Conservation (phyloP, 768 basidiomycete genomes). For the Tubosaeta sp. region DNA sequence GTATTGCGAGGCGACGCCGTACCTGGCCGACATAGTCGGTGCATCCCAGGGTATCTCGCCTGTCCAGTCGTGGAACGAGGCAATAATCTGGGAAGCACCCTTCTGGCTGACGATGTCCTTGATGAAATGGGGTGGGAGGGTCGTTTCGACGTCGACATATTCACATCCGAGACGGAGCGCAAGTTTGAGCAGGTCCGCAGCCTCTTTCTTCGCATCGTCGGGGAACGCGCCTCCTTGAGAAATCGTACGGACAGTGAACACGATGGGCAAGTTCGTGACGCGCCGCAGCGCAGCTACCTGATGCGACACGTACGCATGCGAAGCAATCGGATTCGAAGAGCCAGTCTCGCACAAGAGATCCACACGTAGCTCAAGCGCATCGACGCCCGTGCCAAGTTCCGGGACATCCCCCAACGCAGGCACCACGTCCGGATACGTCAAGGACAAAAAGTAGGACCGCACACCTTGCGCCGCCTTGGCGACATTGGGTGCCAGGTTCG, state of each 20-base stretch:
- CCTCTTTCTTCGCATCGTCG: conserved; percentile 65
- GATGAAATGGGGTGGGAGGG: conserved; percentile 61
- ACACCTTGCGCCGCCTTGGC: conserved; percentile 34
- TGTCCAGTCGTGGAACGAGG: conserved; percentile 94
- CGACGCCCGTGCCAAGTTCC: conserved; percentile 74
- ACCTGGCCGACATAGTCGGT: conserved; percentile 60
- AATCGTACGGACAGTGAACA: conserved; percentile 86
- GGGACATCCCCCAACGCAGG: conserved; percentile 66
- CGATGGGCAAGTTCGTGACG: conserved; percentile 75
- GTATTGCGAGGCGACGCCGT: conserved; percentile 54
- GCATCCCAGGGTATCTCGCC: conserved; percentile 82
- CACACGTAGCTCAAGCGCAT: conserved; percentile 91
- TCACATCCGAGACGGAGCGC: conserved; percentile 83
- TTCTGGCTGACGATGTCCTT: conserved; percentile 57
- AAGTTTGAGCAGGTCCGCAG: conserved; percentile 69
- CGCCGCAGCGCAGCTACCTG: conserved; percentile 80
- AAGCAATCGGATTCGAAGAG: conserved; percentile 54
- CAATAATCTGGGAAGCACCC: conserved; percentile 74
- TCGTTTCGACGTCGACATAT: conserved; percentile 89
- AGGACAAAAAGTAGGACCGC: conserved; percentile 87
- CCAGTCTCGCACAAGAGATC: conserved; percentile 70
- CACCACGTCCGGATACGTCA: conserved; percentile 87
- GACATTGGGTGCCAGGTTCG: conserved; percentile 60
- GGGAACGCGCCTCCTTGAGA: conserved; percentile 93
- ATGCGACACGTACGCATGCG: conserved; percentile 66